These are phyloP conservation scores for Tulasnella calospora DNA, from an alignment of 768 basidiomycete species.

Conservation along the genomic window DNA sequence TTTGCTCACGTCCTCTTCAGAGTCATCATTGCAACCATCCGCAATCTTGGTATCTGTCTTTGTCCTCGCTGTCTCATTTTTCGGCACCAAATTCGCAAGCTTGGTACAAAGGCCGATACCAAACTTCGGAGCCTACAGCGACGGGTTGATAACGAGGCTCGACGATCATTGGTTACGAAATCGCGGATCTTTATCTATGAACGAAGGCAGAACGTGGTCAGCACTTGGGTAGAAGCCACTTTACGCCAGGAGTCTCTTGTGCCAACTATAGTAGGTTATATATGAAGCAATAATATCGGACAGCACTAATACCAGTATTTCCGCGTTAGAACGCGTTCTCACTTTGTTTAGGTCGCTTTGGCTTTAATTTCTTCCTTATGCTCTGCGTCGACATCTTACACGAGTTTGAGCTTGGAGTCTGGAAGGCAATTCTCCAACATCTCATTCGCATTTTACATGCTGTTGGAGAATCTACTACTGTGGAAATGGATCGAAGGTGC, in stretches of 20 bases:
- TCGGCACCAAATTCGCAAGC: conserved; percentile 27
- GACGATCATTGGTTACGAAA: neutral
- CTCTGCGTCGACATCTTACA: conserved; percentile 41
- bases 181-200: conserved; percentile 22
- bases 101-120: neutral
- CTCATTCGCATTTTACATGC: conserved; percentile 32
- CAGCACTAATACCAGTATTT: neutral
- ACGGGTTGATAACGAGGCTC: neutral
- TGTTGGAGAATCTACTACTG: neutral
- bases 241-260: conserved; percentile 19
- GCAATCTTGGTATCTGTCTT: conserved; percentile 31
- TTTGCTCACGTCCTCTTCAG: neutral
- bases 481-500: neutral
- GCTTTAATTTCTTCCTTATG: conserved; percentile 34
- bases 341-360: conserved; percentile 27
- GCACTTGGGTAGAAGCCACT: conserved; percentile 6
- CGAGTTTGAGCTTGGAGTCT: conserved; percentile 43
- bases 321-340: conserved; percentile 37
- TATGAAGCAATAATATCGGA: neutral
- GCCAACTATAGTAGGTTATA: conserved; percentile 2
- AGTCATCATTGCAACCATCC: conserved; percentile 16
- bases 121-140: neutral
- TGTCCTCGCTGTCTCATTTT: conserved; percentile 35
- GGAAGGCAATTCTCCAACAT: conserved; percentile 40
- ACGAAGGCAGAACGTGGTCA: conserved; percentile 15